Percentiles rank a stretch among this genome's conserved stretches.
Conservation (phyloP, 1,139 yeast species). For the Scheffersomyces segobiensis region DNA sequence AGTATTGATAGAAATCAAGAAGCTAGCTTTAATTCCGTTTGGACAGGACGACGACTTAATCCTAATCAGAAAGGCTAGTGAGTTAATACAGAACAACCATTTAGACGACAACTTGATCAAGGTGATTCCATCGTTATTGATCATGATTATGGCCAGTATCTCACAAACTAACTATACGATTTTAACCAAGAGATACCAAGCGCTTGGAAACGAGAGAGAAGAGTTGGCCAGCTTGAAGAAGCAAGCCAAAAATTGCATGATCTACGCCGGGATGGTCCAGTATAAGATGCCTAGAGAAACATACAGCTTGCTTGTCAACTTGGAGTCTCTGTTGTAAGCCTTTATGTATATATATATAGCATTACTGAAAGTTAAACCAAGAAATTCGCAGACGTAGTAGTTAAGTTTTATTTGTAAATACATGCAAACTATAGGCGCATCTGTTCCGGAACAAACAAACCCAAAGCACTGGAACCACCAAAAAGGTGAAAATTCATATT, state of each 20-base stretch:
- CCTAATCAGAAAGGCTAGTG: conserved; percentile 40
- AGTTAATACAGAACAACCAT: conserved; percentile 43
- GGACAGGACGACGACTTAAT: conserved; percentile 38
- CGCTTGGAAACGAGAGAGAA: conserved; percentile 53
- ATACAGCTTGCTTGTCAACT: conserved; percentile 68
- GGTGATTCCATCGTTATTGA: conserved; percentile 76
- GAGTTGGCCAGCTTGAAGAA: conserved; percentile 55
- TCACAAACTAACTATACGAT: conserved; percentile 58
- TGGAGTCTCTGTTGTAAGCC: conserved; percentile 54
- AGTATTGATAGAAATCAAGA: conserved; percentile 57
- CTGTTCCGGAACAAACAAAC: no score
- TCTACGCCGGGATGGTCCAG: conserved; percentile 94
- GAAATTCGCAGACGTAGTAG: not conserved
- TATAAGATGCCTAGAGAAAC: conserved; percentile 94
- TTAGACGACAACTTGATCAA: conserved; percentile 73
- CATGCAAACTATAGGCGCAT: not conserved
- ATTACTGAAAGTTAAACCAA: not conserved
- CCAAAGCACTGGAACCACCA: not conserved
- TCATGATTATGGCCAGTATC: conserved; percentile 80
- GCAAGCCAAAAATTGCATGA: conserved; percentile 84
- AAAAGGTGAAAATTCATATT: not conserved
- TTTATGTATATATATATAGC: not conserved
- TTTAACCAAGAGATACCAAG: conserved; percentile 47
- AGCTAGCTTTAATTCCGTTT: conserved; percentile 68
- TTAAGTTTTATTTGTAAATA: not conserved